Evolutionary conservation across 2,329 filamentous ascomycete genomes (phyloP), one percentile per base, ranked within the genome.

Genomic region (Trichoderma sp.): DNA sequence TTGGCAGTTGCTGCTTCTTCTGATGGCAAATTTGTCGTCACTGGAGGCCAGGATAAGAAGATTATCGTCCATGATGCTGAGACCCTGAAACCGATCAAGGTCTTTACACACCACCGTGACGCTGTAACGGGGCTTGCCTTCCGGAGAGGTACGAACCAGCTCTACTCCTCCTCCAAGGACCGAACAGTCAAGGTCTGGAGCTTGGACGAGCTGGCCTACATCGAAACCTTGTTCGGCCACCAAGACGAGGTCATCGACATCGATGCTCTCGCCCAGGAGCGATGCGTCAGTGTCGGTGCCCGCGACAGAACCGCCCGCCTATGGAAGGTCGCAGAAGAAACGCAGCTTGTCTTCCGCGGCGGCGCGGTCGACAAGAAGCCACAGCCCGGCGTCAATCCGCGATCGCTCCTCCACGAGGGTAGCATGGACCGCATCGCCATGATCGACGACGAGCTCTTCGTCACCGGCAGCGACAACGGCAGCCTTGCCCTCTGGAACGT

Each of bases 241-340:
- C 95, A 97, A 77, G 95, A 98, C 77, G 87, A 92, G 72, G 91
- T 98, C 5, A 85, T 95, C 46, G 92, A 94, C 76, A 88, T 99
- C 66, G 91, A 92, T 72, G 91, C 93, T 26, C 85, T 97, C 71
- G 90, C 91, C 2, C 89, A 94, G 74, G 96, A 98, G 79, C 90
- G 93, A 59, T 97, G 96, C 77, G 86, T 98, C 70, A 96, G 91
- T 71, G 96, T 97, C 21, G 96, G 96, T 67, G 91, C 93, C 6
- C 87, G 96, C 72, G 96, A 99, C 79, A 90, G 95, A 68, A 97
- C 94, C 2, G 96, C 95, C 49, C 87, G 96, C 69, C 82, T 97
- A 74, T 99, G 96, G 96, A 97, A 97, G 80, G 94, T 99, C 1
- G 89, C 93, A 5, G 96, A 99, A 75, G 95, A 99, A 81, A 93